phyloP scores from a whole-genome alignment of 108 stramenopile genomes.

The Nitzschia sp. region DNA sequence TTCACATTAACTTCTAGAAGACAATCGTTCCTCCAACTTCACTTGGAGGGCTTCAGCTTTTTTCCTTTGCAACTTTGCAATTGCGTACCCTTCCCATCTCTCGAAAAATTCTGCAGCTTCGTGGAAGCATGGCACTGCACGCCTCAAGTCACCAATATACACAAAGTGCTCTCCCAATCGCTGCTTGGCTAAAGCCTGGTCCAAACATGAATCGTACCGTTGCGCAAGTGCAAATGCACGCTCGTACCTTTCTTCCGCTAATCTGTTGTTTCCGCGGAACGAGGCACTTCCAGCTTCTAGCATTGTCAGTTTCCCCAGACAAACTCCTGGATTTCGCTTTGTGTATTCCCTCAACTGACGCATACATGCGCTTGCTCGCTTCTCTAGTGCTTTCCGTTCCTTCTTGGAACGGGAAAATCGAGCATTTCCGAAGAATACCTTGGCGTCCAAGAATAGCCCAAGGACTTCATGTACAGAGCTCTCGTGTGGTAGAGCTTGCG shows the following conservation, averaged over 20 bases:
- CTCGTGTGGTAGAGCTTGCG: not conserved
- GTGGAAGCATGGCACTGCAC: too few species aligned
- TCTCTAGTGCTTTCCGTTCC: not conserved
- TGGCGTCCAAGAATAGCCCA: constrained; percentile 1
- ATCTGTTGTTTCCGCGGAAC: not conserved
- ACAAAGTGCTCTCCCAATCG: constrained; percentile 5
- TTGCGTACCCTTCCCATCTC: too few species aligned
- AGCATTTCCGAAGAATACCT: constrained; percentile 3
- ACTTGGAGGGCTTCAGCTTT: too few species aligned
- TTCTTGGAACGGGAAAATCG: not conserved
- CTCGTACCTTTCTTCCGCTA: constrained; percentile 20
- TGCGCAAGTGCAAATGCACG: constrained; percentile 15
- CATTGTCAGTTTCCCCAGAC: constrained; percentile 9
- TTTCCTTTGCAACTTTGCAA: too few species aligned
- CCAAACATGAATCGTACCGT: not conserved
- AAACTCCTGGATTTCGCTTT: constrained; percentile 1
- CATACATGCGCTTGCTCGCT: constrained; percentile 2
- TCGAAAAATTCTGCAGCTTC: too few species aligned
- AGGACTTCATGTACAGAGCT: constrained; percentile 2
- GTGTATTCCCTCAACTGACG: not conserved
- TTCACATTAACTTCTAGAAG: too few species aligned
- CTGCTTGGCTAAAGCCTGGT: constrained; percentile 11
- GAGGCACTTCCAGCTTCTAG: constrained; percentile 17
- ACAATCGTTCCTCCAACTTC: too few species aligned
- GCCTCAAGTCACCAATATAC: too few species aligned